Base-by-base conservation (phyloP, 83 land plant genomes). In the Larix sibirica region DNA sequence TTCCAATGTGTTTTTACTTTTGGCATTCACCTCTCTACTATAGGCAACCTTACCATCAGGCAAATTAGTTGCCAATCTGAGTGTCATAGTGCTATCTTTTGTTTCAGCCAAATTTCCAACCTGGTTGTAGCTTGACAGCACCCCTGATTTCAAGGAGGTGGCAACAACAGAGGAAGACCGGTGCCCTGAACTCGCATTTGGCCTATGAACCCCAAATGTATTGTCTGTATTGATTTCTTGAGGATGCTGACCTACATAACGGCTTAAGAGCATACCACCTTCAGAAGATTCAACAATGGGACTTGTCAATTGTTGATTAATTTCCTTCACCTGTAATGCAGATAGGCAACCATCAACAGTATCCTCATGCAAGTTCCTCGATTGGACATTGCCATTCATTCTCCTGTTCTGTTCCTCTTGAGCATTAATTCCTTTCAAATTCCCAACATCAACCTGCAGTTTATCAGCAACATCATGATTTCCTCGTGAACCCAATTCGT, bases 271-370 rank as follows among this genome's bases (percentile, higher is more conserved):
- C 78, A 74, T 47, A 21, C 58, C 59, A 2, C 31, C 28, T 6
- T 47, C 59, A 47, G 28, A 23, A 74, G 78, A 47, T 74, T 47
- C 28, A 74, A 10, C 78, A 47, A 74, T 74, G 78, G 59, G 59
- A 44, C 50, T 16, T 47, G 31, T 47, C 56, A 44, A 44, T 40
- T 14, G 47, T 14, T 47, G 58, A n/a, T 74, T 18, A 47, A n/a
- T 74, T 21, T n/a, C 24, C 58, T 74, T 74, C 12, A 56, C 26
- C 59, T 20, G 58, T 21, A 36, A n/a, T 75, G 78, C 26, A 47
- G 59, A 75, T 50, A 47, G 21, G 23, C 42, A 0, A 28, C 59
- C 54, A 44, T 50, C 60, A 24, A 44, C 59, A 21, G 78, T 23
- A 75, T 75, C 59, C 59, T 75, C 78, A 23, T 50, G 12, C 18